Evolutionary conservation across 345 rosid species (phyloP), one percentile per base, ranked within the genome.

Genomic region (Nasturtium officinale): DNA sequence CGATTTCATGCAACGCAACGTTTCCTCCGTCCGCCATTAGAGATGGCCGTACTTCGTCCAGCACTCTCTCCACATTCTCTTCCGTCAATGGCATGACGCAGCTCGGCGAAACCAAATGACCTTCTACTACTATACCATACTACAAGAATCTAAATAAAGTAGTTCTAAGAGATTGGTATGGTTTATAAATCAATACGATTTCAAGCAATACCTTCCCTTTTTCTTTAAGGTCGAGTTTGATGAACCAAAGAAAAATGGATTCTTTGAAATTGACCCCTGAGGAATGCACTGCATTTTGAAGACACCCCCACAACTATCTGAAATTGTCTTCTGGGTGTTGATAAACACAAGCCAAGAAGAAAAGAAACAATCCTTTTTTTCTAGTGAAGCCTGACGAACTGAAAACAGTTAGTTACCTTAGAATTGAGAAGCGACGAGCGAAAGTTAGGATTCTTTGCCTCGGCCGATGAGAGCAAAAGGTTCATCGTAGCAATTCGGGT

Each of bases 1-100:
- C 97, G 75, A 94, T 91, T 80, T 94, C 98, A 12, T 89, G 97
- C 46, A 94, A 75, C 55, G 94, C 96, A 25, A 94, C 98, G 62
- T 94, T 94, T 15, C 97, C 97, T 50, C 98, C 98, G 65, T 94
- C 98, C 6, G 90, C 96, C 98, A 91, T 94, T 74, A 94, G 70
- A 21, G 90, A 71, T 5, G 98, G 98, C 43, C 97, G 67, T 13
- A 94, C 96, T 82, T 89, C 89, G 35, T 89, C 97, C 57, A 94
- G 55, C 11, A 94, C 95, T 62, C 48, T 89, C 89, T 94, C 98
- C 62, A 94, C 98, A 60, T 86, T 94, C 61, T 94, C 97, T 58
- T 91, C 98, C 9, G 97, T 94, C 30, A 94, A 67, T 1, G 97
- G 91, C 71, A 91, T 81, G 12, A 82, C 90, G 60, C 91, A 84